Evolutionary conservation across 179 eudicot genomes (phyloP), one percentile per base, ranked within the genome.

Genomic region (Silene noctiflora): DNA sequence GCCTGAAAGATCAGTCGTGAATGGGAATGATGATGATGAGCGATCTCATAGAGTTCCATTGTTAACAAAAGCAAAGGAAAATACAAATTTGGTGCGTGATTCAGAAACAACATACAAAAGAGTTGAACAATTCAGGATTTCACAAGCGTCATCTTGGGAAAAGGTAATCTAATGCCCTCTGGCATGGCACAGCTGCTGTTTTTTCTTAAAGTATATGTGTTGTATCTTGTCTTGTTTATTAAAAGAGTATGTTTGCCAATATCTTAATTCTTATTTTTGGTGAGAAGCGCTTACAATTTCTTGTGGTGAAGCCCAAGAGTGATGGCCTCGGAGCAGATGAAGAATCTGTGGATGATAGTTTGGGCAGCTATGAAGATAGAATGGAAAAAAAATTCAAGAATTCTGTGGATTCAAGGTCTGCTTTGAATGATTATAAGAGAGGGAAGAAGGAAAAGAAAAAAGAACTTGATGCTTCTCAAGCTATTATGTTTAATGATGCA

Each of bases 21-120:
- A 84, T 78, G 78, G 72, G 73, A 81, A 80, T 78, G 89, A 84
- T 22, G 88, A 83, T 67, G 87, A 82, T 35, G 42, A 35, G 25
- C 86, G 86, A 67, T 82, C 89, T 64, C 89, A 85, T 76, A 86
- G 86, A 81, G 86, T 85, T 63, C 67, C 83, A 77, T 82, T 86
- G 24, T 78, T 86, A 53, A 82, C 89, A 73, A 90, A 88, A 84
- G 92, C 88, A 76, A 83, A 86, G 64, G 89, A 88, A 72, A 82
- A 83, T 76, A 88, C 85, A 59, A 88, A 87, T 75, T 84, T 91
- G 77, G 91, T 85, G 17, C 87, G 88, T 74, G 83, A 80, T 74
- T 85, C 91, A 69, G 87, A 83, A 35, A 83, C 91, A 76, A 83
- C 86, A 6, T 76, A 70, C 80, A 81, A 78, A 75, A 88, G 72